These are phyloP conservation scores for Mollisia scopiformis DNA, from an alignment of 2,329 filamentous ascomycete genomes.

Conservation along the genomic window DNA sequence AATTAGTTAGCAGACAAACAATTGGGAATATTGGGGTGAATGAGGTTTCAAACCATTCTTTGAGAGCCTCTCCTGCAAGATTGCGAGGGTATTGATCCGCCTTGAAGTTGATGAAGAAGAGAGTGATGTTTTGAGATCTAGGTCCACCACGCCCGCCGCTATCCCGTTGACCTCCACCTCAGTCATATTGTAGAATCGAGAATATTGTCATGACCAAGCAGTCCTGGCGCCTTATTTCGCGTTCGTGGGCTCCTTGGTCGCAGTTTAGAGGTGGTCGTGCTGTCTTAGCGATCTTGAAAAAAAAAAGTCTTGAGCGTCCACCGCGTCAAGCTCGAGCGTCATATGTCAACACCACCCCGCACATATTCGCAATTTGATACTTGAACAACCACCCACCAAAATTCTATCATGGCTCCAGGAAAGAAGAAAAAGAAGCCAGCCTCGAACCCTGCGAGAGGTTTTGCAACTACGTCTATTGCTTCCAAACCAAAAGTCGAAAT, in stretches of 20 bases:
- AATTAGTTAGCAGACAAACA: constrained; percentile 1
- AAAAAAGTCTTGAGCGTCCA: constrained; percentile 7
- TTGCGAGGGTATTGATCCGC: constrained; percentile 57
- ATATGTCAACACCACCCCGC: constrained; percentile 12
- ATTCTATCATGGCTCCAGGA: constrained; percentile 61
- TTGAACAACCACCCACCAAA: constrained; percentile 7
- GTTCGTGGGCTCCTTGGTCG: not conserved
- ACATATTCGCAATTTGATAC: constrained; percentile 8
- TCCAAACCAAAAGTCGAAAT: constrained; percentile 75
- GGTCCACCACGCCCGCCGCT: constrained; percentile 50
- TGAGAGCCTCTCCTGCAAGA: constrained; percentile 58
- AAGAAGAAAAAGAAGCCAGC: constrained; percentile 89
- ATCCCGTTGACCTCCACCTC: constrained; percentile 49
- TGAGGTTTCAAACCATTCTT: constrained; percentile 52
- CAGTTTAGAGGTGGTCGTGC: not conserved
- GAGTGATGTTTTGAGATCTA: constrained; percentile 58
- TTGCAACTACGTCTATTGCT: constrained; percentile 90
- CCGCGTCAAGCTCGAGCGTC: constrained; percentile 5
- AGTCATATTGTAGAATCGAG: constrained; percentile 48
- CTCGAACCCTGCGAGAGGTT: constrained; percentile 86
- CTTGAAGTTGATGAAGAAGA: constrained; percentile 63
- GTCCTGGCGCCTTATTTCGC: not conserved
- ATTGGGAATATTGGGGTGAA: not conserved
- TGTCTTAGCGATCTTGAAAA: not conserved
- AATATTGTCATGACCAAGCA: constrained; percentile 35